phyloP scores from a whole-genome alignment of 2,329 filamentous ascomycete species.

The Cryphonectria parasitica region DNA sequence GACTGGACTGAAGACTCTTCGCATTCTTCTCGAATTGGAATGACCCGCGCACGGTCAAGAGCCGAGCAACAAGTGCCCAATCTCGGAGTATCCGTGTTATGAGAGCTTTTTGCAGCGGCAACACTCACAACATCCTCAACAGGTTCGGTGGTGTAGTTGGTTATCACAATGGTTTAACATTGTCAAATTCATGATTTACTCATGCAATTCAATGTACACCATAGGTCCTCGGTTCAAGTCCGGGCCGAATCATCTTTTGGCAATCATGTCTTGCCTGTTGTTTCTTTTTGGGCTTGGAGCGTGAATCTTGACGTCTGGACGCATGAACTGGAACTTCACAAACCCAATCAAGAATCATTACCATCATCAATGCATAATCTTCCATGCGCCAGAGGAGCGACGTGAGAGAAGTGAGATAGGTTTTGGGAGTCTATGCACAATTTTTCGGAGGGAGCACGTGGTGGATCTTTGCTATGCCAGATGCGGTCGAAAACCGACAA shows the following conservation, averaged over 20 bases:
- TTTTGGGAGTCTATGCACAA: background rate
- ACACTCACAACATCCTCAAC: background rate
- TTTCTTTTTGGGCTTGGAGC: no score
- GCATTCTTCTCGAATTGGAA: background rate
- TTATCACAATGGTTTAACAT: constrained; percentile 24
- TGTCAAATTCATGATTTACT: background rate
- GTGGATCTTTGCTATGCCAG: constrained; percentile 10
- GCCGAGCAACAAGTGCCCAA: background rate
- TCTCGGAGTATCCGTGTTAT: background rate
- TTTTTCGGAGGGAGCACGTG: background rate
- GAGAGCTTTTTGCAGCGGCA: rapidly evolving
- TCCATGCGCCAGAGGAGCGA: background rate
- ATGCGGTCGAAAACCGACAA: background rate
- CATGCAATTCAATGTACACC: background rate
- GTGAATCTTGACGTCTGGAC: no score
- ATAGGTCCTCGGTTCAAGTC: constrained; percentile 23
- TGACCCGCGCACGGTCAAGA: background rate
- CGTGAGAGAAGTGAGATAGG: background rate
- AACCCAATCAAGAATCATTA: background rate
- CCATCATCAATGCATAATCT: background rate
- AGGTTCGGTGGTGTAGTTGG: constrained; percentile 25
- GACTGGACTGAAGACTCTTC: background rate
- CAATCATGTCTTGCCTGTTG: background rate
- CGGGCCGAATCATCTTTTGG: constrained; percentile 19
- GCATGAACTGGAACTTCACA: background rate